These are phyloP conservation scores for Rosa persica DNA, from an alignment of 306 rosid genomes.

Conservation along the genomic window DNA sequence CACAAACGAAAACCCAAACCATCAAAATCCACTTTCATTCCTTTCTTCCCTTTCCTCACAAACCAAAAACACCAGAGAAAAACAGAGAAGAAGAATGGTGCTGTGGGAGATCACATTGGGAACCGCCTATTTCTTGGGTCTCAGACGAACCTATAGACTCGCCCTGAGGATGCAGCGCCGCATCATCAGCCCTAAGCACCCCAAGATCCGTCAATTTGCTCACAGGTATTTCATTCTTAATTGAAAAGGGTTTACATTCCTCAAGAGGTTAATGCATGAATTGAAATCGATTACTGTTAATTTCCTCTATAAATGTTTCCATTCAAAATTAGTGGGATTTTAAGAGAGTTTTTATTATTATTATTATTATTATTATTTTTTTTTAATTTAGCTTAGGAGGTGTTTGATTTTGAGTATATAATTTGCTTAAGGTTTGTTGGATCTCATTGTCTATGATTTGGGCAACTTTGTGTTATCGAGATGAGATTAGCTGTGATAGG, in stretches of 20 bases:
- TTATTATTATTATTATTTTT: too few relatives aligned
- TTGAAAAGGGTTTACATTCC: too few relatives aligned
- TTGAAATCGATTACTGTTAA: neutral
- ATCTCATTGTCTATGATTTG: neutral
- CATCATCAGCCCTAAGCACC: slow-evolving; percentile 55
- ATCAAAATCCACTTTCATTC: neutral
- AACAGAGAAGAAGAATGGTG: slow-evolving; percentile 45
- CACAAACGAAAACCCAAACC: slow-evolving; percentile 35
- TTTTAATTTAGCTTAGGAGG: neutral
- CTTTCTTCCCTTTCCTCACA: neutral
- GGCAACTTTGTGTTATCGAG: neutral
- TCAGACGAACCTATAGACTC: slow-evolving; percentile 71
- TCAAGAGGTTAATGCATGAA: neutral
- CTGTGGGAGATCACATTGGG: slow-evolving; percentile 93
- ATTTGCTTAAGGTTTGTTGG: neutral
- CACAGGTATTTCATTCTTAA: slow-evolving; percentile 42
- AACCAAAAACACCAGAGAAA: neutral
- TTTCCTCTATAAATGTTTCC: too few relatives aligned
- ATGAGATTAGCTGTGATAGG: neutral
- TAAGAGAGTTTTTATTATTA: too few relatives aligned
- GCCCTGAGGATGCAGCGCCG: slow-evolving; percentile 78
- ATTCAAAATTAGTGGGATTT: too few relatives aligned
- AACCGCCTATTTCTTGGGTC: slow-evolving; percentile 90
- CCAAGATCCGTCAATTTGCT: slow-evolving; percentile 65
- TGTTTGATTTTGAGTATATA: too few relatives aligned